Base-by-base conservation (phyloP, 176 grass and related monocot genomes). In the Musa itinerans region DNA sequence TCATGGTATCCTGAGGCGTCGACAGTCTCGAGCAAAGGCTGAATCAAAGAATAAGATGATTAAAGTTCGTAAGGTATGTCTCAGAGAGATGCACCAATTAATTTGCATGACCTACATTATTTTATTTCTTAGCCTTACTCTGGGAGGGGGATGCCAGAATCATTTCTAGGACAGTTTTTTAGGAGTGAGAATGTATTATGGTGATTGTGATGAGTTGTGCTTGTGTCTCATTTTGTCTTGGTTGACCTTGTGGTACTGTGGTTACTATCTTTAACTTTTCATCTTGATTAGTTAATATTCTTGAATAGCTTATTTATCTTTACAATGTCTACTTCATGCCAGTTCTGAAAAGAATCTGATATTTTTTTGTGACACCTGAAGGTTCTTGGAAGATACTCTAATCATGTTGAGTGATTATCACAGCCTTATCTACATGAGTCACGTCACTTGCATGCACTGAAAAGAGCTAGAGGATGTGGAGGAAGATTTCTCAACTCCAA, bases 21-120 rank as follows among this genome's bases (percentile, higher is more conserved):
- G 89, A 2, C 89, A 92, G 52, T 88, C 89, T 70, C 80, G 89
- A 65, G 89, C 89, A 72, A 92, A 92, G 88, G 86, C 89, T 83
- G 89, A 88, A 75, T 83, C 83, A 53, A 80, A 92, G 88, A 88
- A 77, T 78, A 92, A 88, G 53, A 83, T 92, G 78, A 54, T 78
- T 70, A 92, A 88, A 83, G 78, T 57, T 17, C 89, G 89, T 49
- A 92, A 92, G 85, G 89, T 92, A 88, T 78, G 56, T 87, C 50
- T 15, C 57, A 19, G 17, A 19, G 17, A 19, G 20, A 17, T 43
- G 34, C 34, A 43, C 34, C 34, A 43, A 6, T 4, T 43, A 43
- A 43, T 43, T 43, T 43, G 34, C 34, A 43, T 43, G 34, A 6
- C 34, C 34, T 43, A 43, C 34, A 43, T 6, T 43, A 6, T 43